Evolutionary conservation across 2,329 filamentous ascomycete species (phyloP), one percentile per base, ranked within the genome.

Genomic region (Talaromyces sp.): DNA sequence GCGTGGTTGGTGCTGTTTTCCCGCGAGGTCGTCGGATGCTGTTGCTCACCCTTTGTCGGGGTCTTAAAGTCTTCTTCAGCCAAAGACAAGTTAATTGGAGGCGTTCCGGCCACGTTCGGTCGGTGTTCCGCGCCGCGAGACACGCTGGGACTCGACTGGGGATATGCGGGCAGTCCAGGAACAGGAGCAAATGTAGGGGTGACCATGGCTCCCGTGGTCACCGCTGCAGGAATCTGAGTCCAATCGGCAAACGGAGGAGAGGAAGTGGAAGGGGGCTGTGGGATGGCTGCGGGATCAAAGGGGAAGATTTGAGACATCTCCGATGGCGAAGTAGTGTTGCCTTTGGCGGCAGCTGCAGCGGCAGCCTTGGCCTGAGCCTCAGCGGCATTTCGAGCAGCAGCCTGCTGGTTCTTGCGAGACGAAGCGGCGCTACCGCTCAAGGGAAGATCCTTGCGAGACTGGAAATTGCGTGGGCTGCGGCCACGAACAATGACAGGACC

Each of bases 401-500:
- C 57, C 50, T 60, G 58, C 24, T 62, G 61, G 38, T 86, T 87
- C 72, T 94, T 92, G 46, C 91, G 86, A n/a, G 88, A 83, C 29
- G 90, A 90, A 27, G 88, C 87, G 24, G 88, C 88, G 65, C 89
- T 91, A 17, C 90, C 90, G 58, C 91, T 84, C 53, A 97, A 82
- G 2, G 93, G 92, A 62, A 96, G 89, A 73, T 97, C 93, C 74
- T 96, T 97, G 57, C 93, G 84, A 10, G 92, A 89, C 74, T 96
- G 92, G 74, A 97, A 97, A 75, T 97, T 97, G 41, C 93, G 85
- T 3, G 93, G 93, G 74, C 92, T 97, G 68, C 93, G 85, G 38
- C 93, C 93, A 63, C 93, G 88, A 31, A 97, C 93, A 58, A 97
- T 95, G 67, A 97, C 93, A 2, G 93, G 91, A 0, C 91, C 89